A percentile compares a stretch with the other conserved stretches of the same genome.
Conservation (phyloP, 1,139 yeast species). For the Scheffersomyces titani region DNA sequence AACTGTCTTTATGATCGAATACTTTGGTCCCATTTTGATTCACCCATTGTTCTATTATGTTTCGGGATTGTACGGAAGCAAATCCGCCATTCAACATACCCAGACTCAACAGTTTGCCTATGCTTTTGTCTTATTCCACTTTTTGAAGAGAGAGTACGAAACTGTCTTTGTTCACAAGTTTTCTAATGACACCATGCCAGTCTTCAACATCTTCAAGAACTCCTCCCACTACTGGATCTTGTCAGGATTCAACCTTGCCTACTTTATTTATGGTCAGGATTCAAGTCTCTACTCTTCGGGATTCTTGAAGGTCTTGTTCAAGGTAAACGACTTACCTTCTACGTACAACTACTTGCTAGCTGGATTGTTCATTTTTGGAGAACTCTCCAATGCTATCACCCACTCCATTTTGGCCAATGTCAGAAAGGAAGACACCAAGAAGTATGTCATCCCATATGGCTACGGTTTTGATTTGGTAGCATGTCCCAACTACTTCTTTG, state of each 20-base stretch:
- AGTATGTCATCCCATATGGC: constrained; percentile 46
- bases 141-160: constrained; percentile 84
- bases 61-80: constrained; percentile 22
- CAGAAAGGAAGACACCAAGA: constrained; percentile 48
- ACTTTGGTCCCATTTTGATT: constrained; percentile 82
- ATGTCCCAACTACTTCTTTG: constrained; percentile 90
- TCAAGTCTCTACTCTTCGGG: constrained; percentile 17
- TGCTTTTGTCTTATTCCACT: constrained; percentile 67
- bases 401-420: constrained; percentile 64
- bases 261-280: constrained; percentile 68
- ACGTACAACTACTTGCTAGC: constrained; percentile 30
- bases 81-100: constrained; percentile 32
- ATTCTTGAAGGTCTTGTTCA: constrained; percentile 19
- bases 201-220: constrained; percentile 82
- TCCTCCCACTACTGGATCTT: constrained; percentile 89
- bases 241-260: constrained; percentile 73
- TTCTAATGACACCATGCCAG: constrained; percentile 90
- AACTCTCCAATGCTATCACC: constrained; percentile 68
- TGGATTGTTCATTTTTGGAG: constrained; percentile 52
- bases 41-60: constrained; percentile 67
- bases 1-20: constrained; percentile 83
- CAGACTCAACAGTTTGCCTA: constrained; percentile 56
- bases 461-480: constrained; percentile 50
- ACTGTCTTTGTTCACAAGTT: constrained; percentile 82
- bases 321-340: constrained; percentile 27